Evolutionary conservation across 345 rosid species (phyloP), one percentile per base, ranked within the genome.

Genomic region (Abelmoschus esculentus): DNA sequence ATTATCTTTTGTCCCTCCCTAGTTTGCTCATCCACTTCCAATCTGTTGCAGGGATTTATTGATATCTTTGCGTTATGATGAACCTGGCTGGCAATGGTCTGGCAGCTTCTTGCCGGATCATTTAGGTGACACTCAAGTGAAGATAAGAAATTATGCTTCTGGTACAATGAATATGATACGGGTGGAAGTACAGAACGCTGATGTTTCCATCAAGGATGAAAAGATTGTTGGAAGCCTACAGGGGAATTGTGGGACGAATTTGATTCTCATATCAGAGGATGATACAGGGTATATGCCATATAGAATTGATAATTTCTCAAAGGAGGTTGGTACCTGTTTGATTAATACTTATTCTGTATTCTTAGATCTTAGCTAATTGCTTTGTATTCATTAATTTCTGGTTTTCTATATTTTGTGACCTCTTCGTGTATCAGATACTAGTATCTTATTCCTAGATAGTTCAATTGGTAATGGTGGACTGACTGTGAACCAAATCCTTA

Each of bases 11-110:
- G 32, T 49, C 19, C 34, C 18, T 46, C 61, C 61, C 42, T 38
- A 17, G 34, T 32, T 56, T 36, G 52, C 69, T 65, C 44, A 28
- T 69, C 15, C 7, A 18, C 52, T 42, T 70, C 38, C 63, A 36
- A 66, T 55, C 40, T 74, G 44, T 76, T 80, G 75, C 84, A 93
- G 98, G 90, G 97, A 90, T 61, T 78, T 93, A 55, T 74, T 90
- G 70, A 89, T 93, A 75, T 93, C 96, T 38, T 65, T 90, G 75
- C 82, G 91, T 74, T 86, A 86, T 74, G 79, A 89, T 73, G 98
- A 90, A 81, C 92, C 96, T 74, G 97, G 98, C 76, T 93, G 97
- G 92, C 89, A 90, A 72, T 93, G 98, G 98, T 90, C 97, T 3
- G 92, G 98, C 76, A 84, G 97, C 86, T 93, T 93, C 82, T 83